Base-by-base conservation (phyloP, 495 filamentous ascomycete species). In the Cercophora samala region DNA sequence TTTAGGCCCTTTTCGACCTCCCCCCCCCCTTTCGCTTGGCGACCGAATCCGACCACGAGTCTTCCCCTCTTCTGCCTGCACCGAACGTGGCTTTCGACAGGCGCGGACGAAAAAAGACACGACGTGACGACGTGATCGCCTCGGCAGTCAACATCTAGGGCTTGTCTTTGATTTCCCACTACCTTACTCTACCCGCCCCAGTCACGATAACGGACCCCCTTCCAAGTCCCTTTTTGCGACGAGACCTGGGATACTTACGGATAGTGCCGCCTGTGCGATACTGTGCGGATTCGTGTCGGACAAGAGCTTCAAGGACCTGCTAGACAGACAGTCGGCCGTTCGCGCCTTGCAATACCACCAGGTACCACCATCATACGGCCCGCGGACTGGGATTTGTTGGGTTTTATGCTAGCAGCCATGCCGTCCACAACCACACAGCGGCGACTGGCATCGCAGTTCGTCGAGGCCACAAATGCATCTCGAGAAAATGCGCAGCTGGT, bases 401-500 rank as follows among this genome's bases (percentile, higher is more conserved):
- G 37, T 46, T 46, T 13, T 46, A 9, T 46, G 9, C 37, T 9
- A 46, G 37, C 61, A 62, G 19, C 23, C 19, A 63, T 56, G 69
- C 73, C 73, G 24, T 67, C 68, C 8, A 69, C 68, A 5, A 66
- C 80, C 8, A 64, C 70, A 60, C 87, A 89, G 77, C 86, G 84
- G 74, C 67, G 72, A 60, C 76, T 82, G 29, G 74, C 86, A 17
- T 63, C 68, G 29, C 79, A 86, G 65, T 89, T 89, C 72, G 74
- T 80, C 52, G 70, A 72, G 23, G 80, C 88, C 61, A 88, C 88
- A 11, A 78, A 81, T 23, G 74, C 82, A 5, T 75, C 80, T 13
- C 83, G 85, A 52, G 85, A 80, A 63, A 80, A 66, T 13, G 88
- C 88, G 23, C 71, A 76, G 42, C 75, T 74, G 69, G 86, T 87